Conservation (phyloP, 768 basidiomycete genomes). For the Phylloporus sp. region DNA sequence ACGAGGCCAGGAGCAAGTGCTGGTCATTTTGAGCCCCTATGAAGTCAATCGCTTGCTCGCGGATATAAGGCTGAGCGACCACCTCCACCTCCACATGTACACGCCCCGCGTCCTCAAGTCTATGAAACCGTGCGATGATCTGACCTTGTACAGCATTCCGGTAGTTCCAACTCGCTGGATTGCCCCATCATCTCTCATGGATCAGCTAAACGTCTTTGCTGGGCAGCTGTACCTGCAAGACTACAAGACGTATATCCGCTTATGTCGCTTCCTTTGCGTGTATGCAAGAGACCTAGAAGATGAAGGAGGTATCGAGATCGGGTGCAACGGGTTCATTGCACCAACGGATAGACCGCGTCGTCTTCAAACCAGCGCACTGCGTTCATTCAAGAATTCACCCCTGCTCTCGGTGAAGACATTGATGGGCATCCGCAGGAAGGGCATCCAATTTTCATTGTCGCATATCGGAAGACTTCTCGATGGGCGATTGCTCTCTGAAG, state of each 20-base stretch:
- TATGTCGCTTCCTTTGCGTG: constrained; percentile 24
- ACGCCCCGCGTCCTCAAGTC: constrained; percentile 32
- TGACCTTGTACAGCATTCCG: constrained; percentile 11
- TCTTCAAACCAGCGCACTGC: not conserved
- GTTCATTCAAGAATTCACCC: not conserved
- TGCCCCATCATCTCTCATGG: not conserved
- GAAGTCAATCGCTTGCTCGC: constrained; percentile 38
- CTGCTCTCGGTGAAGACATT: constrained; percentile 12
- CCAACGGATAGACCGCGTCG: constrained; percentile 1
- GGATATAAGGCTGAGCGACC: constrained; percentile 29
- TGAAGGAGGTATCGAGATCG: not conserved
- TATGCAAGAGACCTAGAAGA: constrained; percentile 8
- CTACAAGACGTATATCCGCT: constrained; percentile 16
- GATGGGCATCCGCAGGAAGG: constrained; percentile 33
- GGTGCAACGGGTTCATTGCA: constrained; percentile 16
- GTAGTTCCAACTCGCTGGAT: not conserved
- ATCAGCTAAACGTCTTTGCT: constrained; percentile 31
- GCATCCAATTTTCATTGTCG: constrained; percentile 33
- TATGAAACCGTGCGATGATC: constrained; percentile 34
- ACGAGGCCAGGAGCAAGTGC: not conserved
- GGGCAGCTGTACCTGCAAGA: constrained; percentile 23
- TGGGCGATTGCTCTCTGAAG: constrained; percentile 14
- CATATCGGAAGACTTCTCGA: constrained; percentile 40
- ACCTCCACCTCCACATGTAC: constrained; percentile 39
- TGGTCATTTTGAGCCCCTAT: constrained; percentile 39